Evolutionary conservation across 2,329 filamentous ascomycete species (phyloP).

Genomic region (Colletotrichum nymphaeae): DNA sequence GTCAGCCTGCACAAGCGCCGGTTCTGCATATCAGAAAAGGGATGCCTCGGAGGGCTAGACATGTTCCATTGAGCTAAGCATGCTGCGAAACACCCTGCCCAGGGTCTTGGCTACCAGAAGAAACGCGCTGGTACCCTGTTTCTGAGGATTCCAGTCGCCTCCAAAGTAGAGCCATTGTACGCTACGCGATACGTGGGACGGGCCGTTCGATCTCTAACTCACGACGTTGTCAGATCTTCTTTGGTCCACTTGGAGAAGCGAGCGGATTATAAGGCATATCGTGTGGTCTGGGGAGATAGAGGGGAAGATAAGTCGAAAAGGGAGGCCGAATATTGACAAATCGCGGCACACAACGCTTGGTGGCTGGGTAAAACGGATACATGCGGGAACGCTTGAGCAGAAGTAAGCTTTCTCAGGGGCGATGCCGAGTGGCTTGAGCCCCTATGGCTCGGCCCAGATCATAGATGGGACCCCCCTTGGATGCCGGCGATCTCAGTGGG

Average conservation of each 20-base stretch:
- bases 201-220: not conserved
- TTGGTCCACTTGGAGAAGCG: not conserved
- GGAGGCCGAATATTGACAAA: not conserved
- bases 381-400: not conserved
- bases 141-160: not conserved
- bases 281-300: not conserved
- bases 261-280: not conserved
- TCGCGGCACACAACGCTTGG: not conserved
- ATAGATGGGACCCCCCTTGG: not conserved
- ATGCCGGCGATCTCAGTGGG: not conserved
- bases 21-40: not conserved
- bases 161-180: not conserved
- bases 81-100: not conserved
- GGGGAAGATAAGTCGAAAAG: not conserved
- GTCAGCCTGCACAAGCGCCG: slow-evolving; percentile 15
- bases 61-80: not conserved
- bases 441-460: not conserved
- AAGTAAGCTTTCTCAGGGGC: not conserved
- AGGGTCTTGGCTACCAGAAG: not conserved
- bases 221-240: not conserved
- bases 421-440: not conserved
- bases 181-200: not conserved
- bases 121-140: not conserved
- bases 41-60: too few species aligned
- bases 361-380: not conserved